Evolutionary conservation across 331 rosid genomes (phyloP).

Genomic region (Spiraea crenata): DNA sequence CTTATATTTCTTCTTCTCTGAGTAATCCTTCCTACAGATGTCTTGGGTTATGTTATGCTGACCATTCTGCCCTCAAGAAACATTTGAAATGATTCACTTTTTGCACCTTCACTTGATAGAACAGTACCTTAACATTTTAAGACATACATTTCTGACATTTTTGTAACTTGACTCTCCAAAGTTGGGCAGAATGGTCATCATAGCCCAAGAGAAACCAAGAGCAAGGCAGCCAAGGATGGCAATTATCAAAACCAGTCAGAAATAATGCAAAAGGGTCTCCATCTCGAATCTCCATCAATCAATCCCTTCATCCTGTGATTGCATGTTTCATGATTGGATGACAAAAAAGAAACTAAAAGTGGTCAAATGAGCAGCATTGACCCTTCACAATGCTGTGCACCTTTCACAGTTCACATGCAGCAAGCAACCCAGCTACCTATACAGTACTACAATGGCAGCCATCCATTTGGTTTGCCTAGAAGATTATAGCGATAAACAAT

Average conservation of each 20-base stretch:
- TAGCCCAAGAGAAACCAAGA: not conserved
- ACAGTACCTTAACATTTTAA: no score
- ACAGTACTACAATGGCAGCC: no score
- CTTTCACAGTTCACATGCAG: not conserved
- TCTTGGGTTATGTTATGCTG: no score
- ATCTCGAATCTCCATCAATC: no score
- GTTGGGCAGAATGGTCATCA: not conserved
- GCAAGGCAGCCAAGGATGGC: not conserved
- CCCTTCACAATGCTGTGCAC: no score
- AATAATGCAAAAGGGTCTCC: constrained; percentile 13
- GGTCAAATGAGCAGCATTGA: not conserved
- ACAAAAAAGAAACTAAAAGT: not conserved
- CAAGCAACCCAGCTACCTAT: not conserved
- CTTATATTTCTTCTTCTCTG: no score
- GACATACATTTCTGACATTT: not conserved
- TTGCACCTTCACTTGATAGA: no score
- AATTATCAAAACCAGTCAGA: constrained; percentile 1
- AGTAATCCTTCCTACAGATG: no score
- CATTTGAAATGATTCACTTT: no score
- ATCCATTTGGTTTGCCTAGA: no score
- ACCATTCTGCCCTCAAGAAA: no score
- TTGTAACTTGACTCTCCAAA: not conserved
- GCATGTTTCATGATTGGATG: not conserved
- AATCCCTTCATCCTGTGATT: constrained; percentile 1
- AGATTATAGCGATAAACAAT: no score